Conservation (phyloP, 139 green algal genomes). For the Mychonastes homosphaera region DNA sequence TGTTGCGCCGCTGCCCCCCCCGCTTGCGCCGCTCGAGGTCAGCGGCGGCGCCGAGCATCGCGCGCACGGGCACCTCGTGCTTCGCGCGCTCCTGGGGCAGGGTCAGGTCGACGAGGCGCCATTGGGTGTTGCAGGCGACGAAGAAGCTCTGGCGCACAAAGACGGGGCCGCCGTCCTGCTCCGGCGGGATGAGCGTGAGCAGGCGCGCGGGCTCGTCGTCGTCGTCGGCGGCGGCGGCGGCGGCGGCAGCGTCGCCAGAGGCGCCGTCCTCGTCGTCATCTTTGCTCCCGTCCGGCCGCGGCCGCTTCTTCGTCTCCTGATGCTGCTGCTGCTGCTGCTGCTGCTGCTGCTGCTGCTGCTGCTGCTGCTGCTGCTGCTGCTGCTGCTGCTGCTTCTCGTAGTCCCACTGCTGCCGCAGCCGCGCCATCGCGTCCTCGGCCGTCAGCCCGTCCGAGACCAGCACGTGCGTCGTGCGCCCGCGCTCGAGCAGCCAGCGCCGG, state of each 20-base stretch:
- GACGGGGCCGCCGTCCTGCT: neutral
- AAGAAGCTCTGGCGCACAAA: neutral
- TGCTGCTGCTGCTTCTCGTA: slow-evolving; percentile 38
- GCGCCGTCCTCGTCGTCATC: neutral
- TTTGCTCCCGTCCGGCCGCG: too few relatives aligned
- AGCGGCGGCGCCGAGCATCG: too few relatives aligned
- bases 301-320: too few relatives aligned
- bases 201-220: neutral
- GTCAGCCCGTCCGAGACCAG: too few relatives aligned
- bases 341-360: slow-evolving; percentile 28
- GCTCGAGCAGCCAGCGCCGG: too few relatives aligned
- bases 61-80: too few relatives aligned
- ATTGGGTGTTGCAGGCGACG: too few relatives aligned
- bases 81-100: too few relatives aligned
- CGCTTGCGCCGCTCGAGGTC: too few relatives aligned
- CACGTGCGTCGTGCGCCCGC: too few relatives aligned
- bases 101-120: too few relatives aligned
- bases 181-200: neutral
- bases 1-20: too few relatives aligned
- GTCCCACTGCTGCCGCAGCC: slow-evolving; percentile 42
- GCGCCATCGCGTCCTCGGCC: slow-evolving; percentile 18
- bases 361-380: slow-evolving; percentile 25
- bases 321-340: slow-evolving; percentile 25
- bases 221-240: neutral
- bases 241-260: slow-evolving; percentile 1